These are phyloP conservation scores for Schizosaccharomyces octosporus DNA, from an alignment of 805 yeast species.

Conservation along the genomic window DNA sequence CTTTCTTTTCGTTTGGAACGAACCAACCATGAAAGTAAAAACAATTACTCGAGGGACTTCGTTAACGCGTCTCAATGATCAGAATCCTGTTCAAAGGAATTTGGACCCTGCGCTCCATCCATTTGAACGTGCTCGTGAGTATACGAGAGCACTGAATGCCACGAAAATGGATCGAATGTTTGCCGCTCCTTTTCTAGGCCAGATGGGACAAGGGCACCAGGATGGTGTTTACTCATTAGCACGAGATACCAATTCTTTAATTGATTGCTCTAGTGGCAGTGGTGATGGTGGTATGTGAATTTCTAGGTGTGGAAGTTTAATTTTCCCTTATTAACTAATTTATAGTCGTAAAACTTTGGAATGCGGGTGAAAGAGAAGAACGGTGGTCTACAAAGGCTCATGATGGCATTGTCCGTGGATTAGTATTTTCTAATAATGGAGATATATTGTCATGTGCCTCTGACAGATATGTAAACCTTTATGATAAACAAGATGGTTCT, in stretches of 20 bases:
- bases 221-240: slow-evolving; percentile 85
- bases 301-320: neutral
- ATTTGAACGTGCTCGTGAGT: slow-evolving; percentile 89
- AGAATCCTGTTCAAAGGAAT: slow-evolving; percentile 40
- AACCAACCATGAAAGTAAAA: neutral
- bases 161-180: slow-evolving; percentile 53
- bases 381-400: slow-evolving; percentile 63
- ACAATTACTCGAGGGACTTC: neutral
- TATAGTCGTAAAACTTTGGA: slow-evolving; percentile 66
- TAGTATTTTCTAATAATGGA: slow-evolving; percentile 43
- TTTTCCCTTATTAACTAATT: neutral
- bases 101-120: slow-evolving; percentile 88
- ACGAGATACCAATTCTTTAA: slow-evolving; percentile 42
- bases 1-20: neutral
- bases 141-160: slow-evolving; percentile 80
- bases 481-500: slow-evolving; percentile 24
- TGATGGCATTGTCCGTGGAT: slow-evolving; percentile 68
- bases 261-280: slow-evolving; percentile 67
- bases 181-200: slow-evolving; percentile 93
- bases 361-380: slow-evolving; percentile 56
- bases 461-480: slow-evolving; percentile 69
- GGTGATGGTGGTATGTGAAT: slow-evolving; percentile 45
- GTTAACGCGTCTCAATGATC: slow-evolving; percentile 1
- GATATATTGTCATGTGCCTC: slow-evolving; percentile 59
- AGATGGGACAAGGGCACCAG: slow-evolving; percentile 78